A percentile compares a stretch with the other conserved stretches of the same genome.
phyloP scores from a whole-genome alignment of 805 yeast genomes.

The Metschnikowia amazonensis region DNA sequence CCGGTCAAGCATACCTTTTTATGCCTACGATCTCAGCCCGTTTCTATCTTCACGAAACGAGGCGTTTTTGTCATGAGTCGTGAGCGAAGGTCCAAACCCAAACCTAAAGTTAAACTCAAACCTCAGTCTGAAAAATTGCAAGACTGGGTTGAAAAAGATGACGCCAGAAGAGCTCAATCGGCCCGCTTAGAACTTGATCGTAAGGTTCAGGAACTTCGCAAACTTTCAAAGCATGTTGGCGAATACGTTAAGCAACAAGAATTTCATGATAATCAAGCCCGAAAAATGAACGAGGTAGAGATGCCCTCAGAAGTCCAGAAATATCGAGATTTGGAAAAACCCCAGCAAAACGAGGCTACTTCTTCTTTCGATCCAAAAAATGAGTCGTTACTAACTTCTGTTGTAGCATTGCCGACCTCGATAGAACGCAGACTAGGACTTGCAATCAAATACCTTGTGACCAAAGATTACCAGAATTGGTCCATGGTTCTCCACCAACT shows the following conservation, averaged over 20 bases:
- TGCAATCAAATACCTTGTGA: slow-evolving; percentile 37
- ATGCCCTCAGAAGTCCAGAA: slow-evolving; percentile 18
- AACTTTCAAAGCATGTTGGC: slow-evolving; percentile 29
- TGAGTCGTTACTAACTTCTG: slow-evolving; percentile 17
- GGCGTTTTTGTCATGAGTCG: slow-evolving; percentile 15
- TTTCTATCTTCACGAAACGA: slow-evolving; percentile 3
- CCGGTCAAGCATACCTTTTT: background rate
- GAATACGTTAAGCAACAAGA: slow-evolving; percentile 10
- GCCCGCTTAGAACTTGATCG: slow-evolving; percentile 24
- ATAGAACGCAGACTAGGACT: slow-evolving; percentile 38
- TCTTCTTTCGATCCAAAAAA: slow-evolving; percentile 13
- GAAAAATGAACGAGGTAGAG: slow-evolving; percentile 14
- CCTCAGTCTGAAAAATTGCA: slow-evolving; percentile 8
- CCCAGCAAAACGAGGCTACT: background rate
- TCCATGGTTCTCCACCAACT: slow-evolving; percentile 40
- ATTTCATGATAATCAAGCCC: slow-evolving; percentile 15
- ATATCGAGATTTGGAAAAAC: background rate
- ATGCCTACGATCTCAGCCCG: slow-evolving; percentile 5
- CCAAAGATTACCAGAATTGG: slow-evolving; percentile 45
- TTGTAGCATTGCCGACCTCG: slow-evolving; percentile 32
- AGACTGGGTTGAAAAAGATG: slow-evolving; percentile 24
- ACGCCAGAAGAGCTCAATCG: slow-evolving; percentile 16
- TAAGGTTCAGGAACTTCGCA: slow-evolving; percentile 26
- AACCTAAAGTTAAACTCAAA: slow-evolving; percentile 7
- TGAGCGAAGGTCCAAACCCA: slow-evolving; percentile 13